Percentiles rank a stretch among this genome's conserved stretches.
phyloP scores from a whole-genome alignment of 768 basidiomycete species.

The Naganishia antarctica region DNA sequence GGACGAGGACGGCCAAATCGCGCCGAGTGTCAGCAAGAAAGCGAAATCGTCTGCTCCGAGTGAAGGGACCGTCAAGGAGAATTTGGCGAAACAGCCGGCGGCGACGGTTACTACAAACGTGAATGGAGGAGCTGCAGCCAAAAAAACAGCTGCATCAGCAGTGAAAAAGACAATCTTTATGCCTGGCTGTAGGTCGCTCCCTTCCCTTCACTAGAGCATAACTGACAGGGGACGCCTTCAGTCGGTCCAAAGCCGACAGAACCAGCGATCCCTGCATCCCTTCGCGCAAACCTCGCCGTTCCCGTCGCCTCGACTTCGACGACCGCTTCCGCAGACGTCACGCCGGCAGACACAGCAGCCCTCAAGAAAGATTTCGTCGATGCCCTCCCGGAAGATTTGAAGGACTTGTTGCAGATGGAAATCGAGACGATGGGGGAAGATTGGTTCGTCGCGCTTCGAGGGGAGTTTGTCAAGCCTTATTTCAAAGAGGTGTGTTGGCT shows the following conservation, averaged over 20 bases:
- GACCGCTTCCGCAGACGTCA: too few species aligned
- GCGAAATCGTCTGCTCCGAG: background rate
- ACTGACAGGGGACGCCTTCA: background rate
- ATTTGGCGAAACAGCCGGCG: background rate
- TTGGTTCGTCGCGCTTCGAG: slow-evolving; percentile 48
- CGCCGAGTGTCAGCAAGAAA: background rate
- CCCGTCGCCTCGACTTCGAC: slow-evolving; percentile 7
- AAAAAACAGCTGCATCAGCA: background rate
- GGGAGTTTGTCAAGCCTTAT: slow-evolving; percentile 44
- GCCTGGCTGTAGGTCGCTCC: slow-evolving; percentile 23
- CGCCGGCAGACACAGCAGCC: background rate
- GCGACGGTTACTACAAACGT: too few species aligned
- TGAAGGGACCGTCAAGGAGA: background rate
- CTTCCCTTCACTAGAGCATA: background rate
- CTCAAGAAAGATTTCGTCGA: slow-evolving; percentile 25
- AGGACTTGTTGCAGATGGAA: slow-evolving; percentile 40
- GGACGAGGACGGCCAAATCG: background rate
- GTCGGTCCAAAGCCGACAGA: background rate
- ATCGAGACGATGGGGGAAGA: slow-evolving; percentile 47
- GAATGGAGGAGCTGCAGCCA: background rate
- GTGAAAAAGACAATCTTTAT: slow-evolving; percentile 24
- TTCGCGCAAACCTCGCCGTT: background rate
- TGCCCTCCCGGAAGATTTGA: slow-evolving; percentile 13
- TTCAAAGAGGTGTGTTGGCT: slow-evolving; percentile 41
- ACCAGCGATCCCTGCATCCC: background rate